Evolutionary conservation across 2,329 filamentous ascomycete genomes (phyloP), one percentile per base, ranked within the genome.

Genomic region (Periconia digitata): DNA sequence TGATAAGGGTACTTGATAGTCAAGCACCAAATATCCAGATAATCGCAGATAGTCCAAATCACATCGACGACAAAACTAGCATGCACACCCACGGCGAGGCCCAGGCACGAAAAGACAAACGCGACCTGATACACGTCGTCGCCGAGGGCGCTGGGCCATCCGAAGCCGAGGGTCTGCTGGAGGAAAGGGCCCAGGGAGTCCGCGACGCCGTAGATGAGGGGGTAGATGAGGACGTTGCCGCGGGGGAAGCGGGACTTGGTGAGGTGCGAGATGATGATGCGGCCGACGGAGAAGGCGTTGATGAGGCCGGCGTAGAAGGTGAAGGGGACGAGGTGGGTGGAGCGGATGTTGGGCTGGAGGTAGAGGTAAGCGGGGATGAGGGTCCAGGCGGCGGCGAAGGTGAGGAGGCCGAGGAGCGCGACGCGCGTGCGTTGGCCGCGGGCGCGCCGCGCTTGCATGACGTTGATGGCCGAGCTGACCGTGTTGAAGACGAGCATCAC

Each of bases 41-140:
- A 96, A 71, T 99, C 94, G 74, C 94, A 99, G 61, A 99, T 97
- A 23, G 90, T 95, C 50, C 94, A 90, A 58, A 99, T 96, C 47
- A 97, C 92, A 69, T 97, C 94, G 24, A 95, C 89, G 47, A 97
- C 90, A 70, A 99, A 99, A 71, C 91, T 96, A 51, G 90, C 92
- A 74, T 99, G 96, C n/a, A 97, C 85, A 27, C 94, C 94, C 40
- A 96, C 71, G 0, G 87, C 88, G 50, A 90, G 75, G 20, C 94
- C 94, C 20, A 97, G 76, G 76, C 92, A 92, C 66, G 85, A 82
- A 73, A 96, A 97, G 69, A 96, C 83, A 72, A 92, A 96, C 2
- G 90, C 88, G 41, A 96, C 87, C 75, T 96, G 91, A 70, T 95
- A 95, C n/a, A 87, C 83, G 43, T 79, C 87, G 53, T 83, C 77